phyloP scores from a whole-genome alignment of 2,329 filamentous ascomycete species.

The Chrysoporthe puriensis region DNA sequence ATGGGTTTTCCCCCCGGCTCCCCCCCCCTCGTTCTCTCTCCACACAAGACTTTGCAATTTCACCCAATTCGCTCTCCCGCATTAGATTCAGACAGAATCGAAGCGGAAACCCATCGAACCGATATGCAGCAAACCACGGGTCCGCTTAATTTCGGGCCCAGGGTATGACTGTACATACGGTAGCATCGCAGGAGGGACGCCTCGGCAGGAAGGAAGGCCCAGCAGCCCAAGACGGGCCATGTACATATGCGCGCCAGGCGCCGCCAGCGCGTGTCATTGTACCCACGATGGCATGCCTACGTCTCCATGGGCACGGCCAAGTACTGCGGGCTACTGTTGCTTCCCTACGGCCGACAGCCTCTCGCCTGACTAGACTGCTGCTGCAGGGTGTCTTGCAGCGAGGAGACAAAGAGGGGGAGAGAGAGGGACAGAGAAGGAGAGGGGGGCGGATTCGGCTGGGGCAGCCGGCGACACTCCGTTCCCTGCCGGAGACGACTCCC shows the following conservation, averaged over 20 bases:
- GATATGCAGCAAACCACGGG: not conserved
- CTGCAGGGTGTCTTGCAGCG: not conserved
- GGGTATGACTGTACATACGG: not conserved
- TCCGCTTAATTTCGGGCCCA: not conserved
- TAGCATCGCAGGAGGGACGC: not conserved
- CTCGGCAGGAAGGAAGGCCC: not conserved
- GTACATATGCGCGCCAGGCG: slow-evolving; percentile 7
- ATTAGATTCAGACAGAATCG: slow-evolving; percentile 8
- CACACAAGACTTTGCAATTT: not conserved
- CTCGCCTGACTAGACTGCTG: not conserved
- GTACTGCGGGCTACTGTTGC: not conserved
- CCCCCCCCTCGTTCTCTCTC: not conserved
- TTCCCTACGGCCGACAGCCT: not conserved
- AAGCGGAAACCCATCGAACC: not conserved
- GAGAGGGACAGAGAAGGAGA: not conserved
- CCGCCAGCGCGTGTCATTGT: not conserved
- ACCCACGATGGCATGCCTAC: not conserved
- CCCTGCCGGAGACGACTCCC: not conserved
- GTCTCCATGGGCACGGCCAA: not conserved
- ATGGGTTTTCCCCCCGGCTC: not conserved
- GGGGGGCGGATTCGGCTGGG: slow-evolving; percentile 1
- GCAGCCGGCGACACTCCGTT: slow-evolving; percentile 8
- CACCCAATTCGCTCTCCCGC: slow-evolving; percentile 3
- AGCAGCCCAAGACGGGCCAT: not conserved
- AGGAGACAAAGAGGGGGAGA: not conserved